Evolutionary conservation across 352 stramenopile species (phyloP).

Genomic region (Halophytophthora polymorphica): DNA sequence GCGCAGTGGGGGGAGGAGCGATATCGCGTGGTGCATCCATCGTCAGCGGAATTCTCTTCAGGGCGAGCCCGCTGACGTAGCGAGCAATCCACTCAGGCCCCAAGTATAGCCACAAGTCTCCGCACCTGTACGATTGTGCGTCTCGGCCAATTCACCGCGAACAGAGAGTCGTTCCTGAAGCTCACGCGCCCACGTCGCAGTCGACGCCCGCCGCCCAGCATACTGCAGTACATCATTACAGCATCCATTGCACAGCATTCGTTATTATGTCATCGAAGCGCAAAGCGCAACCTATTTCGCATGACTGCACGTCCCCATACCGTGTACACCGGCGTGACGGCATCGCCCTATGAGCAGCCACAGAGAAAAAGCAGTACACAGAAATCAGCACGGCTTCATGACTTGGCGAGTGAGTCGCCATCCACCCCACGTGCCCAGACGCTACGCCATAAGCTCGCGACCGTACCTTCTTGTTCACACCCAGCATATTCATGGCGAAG

Average conservation of each 20-base stretch:
- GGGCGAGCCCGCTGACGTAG: background rate
- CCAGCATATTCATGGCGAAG: constrained; percentile 94
- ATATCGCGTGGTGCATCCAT: no score
- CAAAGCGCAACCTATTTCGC: background rate
- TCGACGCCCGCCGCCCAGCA: constrained; percentile 46
- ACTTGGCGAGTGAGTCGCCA: background rate
- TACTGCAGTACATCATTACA: constrained; percentile 38
- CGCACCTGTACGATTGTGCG: constrained; percentile 66
- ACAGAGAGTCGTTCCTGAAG: constrained; percentile 38
- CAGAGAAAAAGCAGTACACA: background rate
- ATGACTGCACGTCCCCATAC: constrained; percentile 17
- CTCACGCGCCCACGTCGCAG: constrained; percentile 44
- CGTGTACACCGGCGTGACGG: constrained; percentile 79
- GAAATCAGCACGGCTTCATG: background rate
- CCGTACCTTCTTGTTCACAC: constrained; percentile 57
- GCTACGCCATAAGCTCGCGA: no score
- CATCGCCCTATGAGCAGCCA: constrained; percentile 28
- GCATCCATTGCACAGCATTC: background rate
- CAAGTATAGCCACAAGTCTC: background rate
- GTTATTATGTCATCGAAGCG: background rate
- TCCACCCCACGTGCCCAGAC: background rate
- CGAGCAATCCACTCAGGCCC: no score
- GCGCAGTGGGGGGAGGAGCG: background rate
- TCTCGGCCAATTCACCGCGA: constrained; percentile 44
- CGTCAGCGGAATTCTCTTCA: background rate